Percentiles rank a stretch among this genome's conserved stretches.
Evolutionary conservation across 768 basidiomycete genomes (phyloP).

Genomic region (Arthromyces matolae): DNA sequence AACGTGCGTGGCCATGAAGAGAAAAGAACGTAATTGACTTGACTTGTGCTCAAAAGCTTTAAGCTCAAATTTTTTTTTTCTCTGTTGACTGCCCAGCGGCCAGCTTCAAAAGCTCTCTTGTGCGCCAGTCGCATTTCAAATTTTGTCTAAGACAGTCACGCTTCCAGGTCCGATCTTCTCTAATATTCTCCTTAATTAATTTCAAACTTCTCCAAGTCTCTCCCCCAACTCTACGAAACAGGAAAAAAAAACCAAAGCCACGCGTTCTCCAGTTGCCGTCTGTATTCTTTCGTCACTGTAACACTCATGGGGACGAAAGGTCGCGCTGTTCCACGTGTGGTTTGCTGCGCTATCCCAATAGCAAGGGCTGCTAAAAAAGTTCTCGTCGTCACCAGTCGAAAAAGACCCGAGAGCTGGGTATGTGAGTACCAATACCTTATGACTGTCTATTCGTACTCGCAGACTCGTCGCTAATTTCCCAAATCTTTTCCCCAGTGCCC

Average conservation of each 20-base stretch:
- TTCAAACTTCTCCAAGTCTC: too few relatives aligned
- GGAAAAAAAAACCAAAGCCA: too few relatives aligned
- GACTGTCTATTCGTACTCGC: too few relatives aligned
- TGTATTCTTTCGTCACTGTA: not conserved
- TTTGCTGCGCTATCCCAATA: slow-evolving; percentile 89
- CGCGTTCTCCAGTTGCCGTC: not conserved
- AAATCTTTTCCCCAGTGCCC: slow-evolving; percentile 54
- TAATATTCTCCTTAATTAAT: too few relatives aligned
- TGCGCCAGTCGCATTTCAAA: not conserved
- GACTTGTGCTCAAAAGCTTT: slow-evolving; percentile 11
- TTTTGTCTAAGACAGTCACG: slow-evolving; percentile 5
- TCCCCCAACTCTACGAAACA: too few relatives aligned
- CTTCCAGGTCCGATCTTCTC: slow-evolving; percentile 3
- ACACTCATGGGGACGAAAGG: slow-evolving; percentile 61
- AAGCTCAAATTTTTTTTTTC: slow-evolving; percentile 23
- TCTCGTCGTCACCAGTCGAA: slow-evolving; percentile 81
- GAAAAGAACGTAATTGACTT: slow-evolving; percentile 28
- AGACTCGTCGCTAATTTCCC: too few relatives aligned
- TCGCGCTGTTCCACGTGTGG: slow-evolving; percentile 75
- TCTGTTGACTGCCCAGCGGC: not conserved
- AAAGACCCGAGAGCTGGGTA: slow-evolving; percentile 78
- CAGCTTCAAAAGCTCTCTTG: not conserved
- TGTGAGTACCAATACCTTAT: slow-evolving; percentile 57
- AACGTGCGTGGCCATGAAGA: slow-evolving; percentile 49
- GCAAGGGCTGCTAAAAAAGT: slow-evolving; percentile 69